Conservation (phyloP, 345 rosid genomes). For the rapeseed (Brassica napus) region Da-Ae NC_063438.1:4449001-4449500, state of each 20-base stretch:
- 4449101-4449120: constrained; percentile 20
- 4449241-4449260: constrained; percentile 26
- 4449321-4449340: constrained; percentile 54
- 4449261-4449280: constrained; percentile 17
- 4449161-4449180: constrained; percentile 26
- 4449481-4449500: neutral
- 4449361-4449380: neutral
- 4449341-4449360: constrained; percentile 22
- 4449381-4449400: neutral
- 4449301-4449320: constrained; percentile 41
- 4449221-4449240: constrained; percentile 35
- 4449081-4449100: constrained; percentile 41
- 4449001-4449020: constrained; percentile 44
- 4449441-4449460: constrained; percentile 24
- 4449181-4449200: constrained; percentile 26
- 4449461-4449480: constrained; percentile 36
- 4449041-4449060: constrained; percentile 38
- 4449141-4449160: constrained; percentile 5
- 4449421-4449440: constrained; percentile 15
- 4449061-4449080: constrained; percentile 32
- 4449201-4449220: constrained; percentile 33
- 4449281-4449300: constrained; percentile 35
- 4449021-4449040: constrained; percentile 36
- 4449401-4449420: constrained; percentile 13
- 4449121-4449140: constrained; percentile 20